phyloP scores from a whole-genome alignment of 306 rosid species.

The Alnus rubra region DNA sequence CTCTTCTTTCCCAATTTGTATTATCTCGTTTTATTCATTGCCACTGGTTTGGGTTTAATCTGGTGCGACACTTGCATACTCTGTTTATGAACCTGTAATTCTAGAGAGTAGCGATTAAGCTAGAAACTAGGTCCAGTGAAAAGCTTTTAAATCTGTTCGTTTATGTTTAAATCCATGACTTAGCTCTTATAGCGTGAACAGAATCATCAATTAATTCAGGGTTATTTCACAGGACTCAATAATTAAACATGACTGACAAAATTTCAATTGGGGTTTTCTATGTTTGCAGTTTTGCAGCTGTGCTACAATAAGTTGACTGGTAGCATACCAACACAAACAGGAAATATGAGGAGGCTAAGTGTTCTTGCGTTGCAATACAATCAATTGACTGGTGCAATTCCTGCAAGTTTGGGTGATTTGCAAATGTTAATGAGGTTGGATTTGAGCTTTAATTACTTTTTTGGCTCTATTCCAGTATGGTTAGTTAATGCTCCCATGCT shows the following conservation, averaged over 20 bases:
- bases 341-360: too few species aligned
- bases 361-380: too few species aligned
- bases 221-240: not conserved
- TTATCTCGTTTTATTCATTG: not conserved
- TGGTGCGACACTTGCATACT: not conserved
- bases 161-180: too few species aligned
- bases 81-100: not conserved
- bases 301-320: too few species aligned
- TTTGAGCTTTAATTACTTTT: constrained; percentile 68
- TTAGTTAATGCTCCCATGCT: constrained; percentile 62
- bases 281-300: too few species aligned
- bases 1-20: not conserved
- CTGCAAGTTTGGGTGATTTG: constrained; percentile 39
- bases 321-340: too few species aligned
- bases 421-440: constrained; percentile 57
- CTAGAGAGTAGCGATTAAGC: not conserved
- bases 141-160: too few species aligned
- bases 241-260: not conserved
- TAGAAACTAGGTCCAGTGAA: not conserved
- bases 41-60: not conserved
- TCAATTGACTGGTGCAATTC: too few species aligned
- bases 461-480: constrained; percentile 76
- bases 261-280: too few species aligned
- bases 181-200: too few species aligned
- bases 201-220: not conserved